Conservation (phyloP, 148 eudicot genomes). For the Vaccinium darrowii region DNA sequence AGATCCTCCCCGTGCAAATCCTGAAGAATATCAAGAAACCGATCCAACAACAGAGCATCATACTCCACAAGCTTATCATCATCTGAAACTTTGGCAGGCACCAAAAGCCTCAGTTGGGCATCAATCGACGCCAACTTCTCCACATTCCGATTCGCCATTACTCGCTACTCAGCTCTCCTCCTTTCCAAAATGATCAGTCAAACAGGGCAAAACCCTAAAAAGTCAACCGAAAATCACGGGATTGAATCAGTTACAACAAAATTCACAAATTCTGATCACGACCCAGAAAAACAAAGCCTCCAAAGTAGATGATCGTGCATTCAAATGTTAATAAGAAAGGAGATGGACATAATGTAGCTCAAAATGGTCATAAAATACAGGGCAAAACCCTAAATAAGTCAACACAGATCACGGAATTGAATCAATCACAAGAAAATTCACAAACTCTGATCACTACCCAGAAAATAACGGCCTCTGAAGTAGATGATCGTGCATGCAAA, state of each 20-base stretch:
- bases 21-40: conserved; percentile 78
- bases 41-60: conserved; percentile 74
- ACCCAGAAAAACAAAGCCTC: conserved; percentile 8
- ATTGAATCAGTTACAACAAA: not conserved
- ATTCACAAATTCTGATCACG: not conserved
- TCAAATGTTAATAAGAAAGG: not conserved
- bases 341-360: conserved; percentile 5
- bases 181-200: not conserved
- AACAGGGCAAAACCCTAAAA: conserved; percentile 13
- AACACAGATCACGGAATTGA: not conserved
- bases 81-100: conserved; percentile 67
- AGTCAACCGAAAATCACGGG: not conserved
- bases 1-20: conserved; percentile 81
- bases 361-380: not conserved
- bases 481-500: not conserved
- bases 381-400: conserved; percentile 7
- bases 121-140: conserved; percentile 81
- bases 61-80: conserved; percentile 83
- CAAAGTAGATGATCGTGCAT: not conserved
- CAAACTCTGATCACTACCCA: conserved; percentile 9
- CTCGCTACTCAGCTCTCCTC: not conserved
- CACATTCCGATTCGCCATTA: conserved; percentile 44
- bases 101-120: conserved; percentile 67
- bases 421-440: not conserved
- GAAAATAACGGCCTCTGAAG: not conserved